phyloP scores from a whole-genome alignment of 2,329 filamentous ascomycete genomes.

The Microcera coccophila region DNA sequence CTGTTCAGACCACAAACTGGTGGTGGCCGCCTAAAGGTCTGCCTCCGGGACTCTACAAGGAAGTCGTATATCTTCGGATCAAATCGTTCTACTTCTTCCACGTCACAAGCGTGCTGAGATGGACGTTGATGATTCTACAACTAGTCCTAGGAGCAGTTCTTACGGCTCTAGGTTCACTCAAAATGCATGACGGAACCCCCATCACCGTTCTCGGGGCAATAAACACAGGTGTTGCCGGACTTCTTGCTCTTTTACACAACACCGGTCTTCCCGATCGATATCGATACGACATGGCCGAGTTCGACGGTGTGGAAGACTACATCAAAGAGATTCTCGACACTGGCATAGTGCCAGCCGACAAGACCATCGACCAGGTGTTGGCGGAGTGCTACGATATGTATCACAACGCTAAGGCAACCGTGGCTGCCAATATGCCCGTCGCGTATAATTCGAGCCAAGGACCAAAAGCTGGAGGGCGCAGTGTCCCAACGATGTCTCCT shows the following conservation, averaged over 20 bases:
- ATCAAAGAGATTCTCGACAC: constrained; percentile 49
- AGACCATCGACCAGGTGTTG: constrained; percentile 44
- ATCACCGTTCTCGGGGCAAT: constrained; percentile 49
- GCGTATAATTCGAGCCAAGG: constrained; percentile 33
- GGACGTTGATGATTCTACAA: constrained; percentile 47
- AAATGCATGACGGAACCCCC: constrained; percentile 33
- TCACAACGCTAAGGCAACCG: constrained; percentile 43
- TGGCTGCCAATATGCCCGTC: constrained; percentile 46
- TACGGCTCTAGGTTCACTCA: constrained; percentile 47
- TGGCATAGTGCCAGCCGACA: constrained; percentile 40
- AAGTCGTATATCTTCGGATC: constrained; percentile 43
- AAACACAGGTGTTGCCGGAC: constrained; percentile 48
- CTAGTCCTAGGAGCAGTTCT: constrained; percentile 47
- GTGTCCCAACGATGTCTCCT: constrained; percentile 2
- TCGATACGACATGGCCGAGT: constrained; percentile 47
- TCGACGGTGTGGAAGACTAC: constrained; percentile 47
- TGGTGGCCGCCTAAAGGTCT: constrained; percentile 47
- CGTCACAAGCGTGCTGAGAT: constrained; percentile 39
- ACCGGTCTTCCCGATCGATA: constrained; percentile 52
- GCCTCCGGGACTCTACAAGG: constrained; percentile 46
- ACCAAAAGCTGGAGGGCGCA: constrained; percentile 9
- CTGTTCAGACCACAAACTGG: constrained; percentile 40
- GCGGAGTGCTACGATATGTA: constrained; percentile 46
- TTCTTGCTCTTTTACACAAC: constrained; percentile 51
- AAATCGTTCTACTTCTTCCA: constrained; percentile 45